Base-by-base conservation (phyloP, 2,329 filamentous ascomycete species). In the Penicillium sp. region DNA sequence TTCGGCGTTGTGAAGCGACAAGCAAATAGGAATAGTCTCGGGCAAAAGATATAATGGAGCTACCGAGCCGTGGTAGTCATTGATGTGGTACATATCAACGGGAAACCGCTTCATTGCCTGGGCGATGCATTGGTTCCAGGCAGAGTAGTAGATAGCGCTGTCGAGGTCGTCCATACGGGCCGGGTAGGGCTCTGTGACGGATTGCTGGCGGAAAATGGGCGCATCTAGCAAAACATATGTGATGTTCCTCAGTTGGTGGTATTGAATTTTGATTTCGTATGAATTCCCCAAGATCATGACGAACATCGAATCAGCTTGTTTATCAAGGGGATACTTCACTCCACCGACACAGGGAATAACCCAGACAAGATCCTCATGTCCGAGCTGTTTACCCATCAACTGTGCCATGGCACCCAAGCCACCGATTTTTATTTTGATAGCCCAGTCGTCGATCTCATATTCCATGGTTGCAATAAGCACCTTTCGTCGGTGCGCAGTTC, bases 381-480 rank as follows among this genome's bases (percentile, higher is more conserved):
- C 78, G 12, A 89, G 79, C 52, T 85, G 83, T 67, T 86, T 86
- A 19, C 84, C 84, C 86, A 89, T 89, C 2, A 89, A 75, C 64
- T 87, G 84, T 35, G 86, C 86, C 86, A 89, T 89, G 60, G 88
- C 86, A 70, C 86, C 86, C 5, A 89, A 77, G 59, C 86, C 86
- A 59, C 86, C 86, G 47, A 89, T 89, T 74, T 89, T 89, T 74
- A 89, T 86, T 72, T 87, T 89, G 74, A 89, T 86, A 4, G 74
- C 79, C 84, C 86, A 89, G 68, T 89, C 86, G 55, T 86, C 84
- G 59, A 89, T 88, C 60, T 89, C 85, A 72, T 89, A 89, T 70
- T 89, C 86, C 84, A 89, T 88, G 7, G 86, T 89, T 13, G 85
- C 86, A 53, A 89, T 87, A 23, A 89, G 78, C 2, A 88, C 82